Base-by-base conservation (phyloP, 768 basidiomycete species). In the Lactarius trivialis region DNA sequence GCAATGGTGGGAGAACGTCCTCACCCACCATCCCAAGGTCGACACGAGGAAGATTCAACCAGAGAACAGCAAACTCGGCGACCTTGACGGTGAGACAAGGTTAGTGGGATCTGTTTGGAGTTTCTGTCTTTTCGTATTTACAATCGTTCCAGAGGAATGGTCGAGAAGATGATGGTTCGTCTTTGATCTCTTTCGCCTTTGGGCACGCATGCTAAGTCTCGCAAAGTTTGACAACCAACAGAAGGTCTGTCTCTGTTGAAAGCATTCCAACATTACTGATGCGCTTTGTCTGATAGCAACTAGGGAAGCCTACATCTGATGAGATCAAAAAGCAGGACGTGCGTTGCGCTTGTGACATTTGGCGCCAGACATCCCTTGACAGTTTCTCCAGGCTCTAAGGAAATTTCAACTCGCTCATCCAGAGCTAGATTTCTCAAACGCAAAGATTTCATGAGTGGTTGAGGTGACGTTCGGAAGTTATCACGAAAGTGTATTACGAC, bases 101-200 rank as follows among this genome's bases (percentile, higher is more conserved):
- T 88, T 36, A 75, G 57, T 30, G 34, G 32, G 48, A 26, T 14
- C 8, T 9, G 51, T 55, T 30, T 21, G 32, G 8, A 50, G 17
- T 45, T 55, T 24, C 21, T 8, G 7, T 53, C 19, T 51, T 30
- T 32, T 12, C 19, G 45, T 30, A 50, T 48, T 62, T 54, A 70
- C 24, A 4, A 24, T 5, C 41, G 53, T 67, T 39, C 2, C 69
- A 91, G 97, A 67, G 93, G 91, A 2, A 90, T 99, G 91, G 97
- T 99, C 4, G 97, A 99, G 75, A 99, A 99, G 79, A 99, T 99
- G 97, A 98, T 99, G 96, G 96, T 96, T 76, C 68, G 88, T 74
- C 28, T 50, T 37, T 41, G 55, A 61, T 54, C 65, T 62, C 7
- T 33, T 39, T 62, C 37, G 28, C 34, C 54, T 17, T 55, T 7